Evolutionary conservation across 2,329 filamentous ascomycete species (phyloP), one percentile per base, ranked within the genome.

Genomic region (Sphaerulina vaccinii): DNA sequence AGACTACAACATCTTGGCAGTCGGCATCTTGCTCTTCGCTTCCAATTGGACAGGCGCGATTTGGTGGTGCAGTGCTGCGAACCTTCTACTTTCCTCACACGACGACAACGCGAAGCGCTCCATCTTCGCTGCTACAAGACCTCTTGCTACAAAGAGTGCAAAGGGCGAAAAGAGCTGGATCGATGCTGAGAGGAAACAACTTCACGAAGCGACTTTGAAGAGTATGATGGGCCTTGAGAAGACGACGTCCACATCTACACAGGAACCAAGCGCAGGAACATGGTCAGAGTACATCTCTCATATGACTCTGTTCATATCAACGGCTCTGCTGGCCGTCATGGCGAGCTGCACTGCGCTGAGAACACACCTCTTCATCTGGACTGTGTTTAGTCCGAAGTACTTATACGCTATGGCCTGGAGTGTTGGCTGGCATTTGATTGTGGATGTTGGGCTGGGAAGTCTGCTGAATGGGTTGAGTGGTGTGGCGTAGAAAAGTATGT

Each of bases 331-430:
- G 2, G 86, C 83, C 40, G 86, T 96, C 19, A 97, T 97, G 92
- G 82, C 80, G 11, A 90, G 92, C 13, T 99, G 93, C 70, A 90
- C 87, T 41, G 77, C 81, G 6, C 70, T 99, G 66, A 78, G 92
- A 60, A 90, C 88, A 23, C 93, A 99, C 76, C 71, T 99, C 52
- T 99, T 99, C 68, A 91, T 99, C 56, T 99, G 93, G 93, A 97
- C 92, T 0, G 93, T 99, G 9, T 99, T 99, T 70, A 95, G 89
- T 58, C 93, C 93, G 0, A 99, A 97, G 71, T 97, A 91, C 70
- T 73, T 99, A 60, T 99, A 95, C 69, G 88, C 84, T 58, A 86
- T 93, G 77, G 90, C 87, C 11, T 99, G 93, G 95, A 84, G 81
- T 56, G 66, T 92, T 39, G 88, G 82, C 6, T 89, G 91, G 74